Conservation (phyloP, 495 filamentous ascomycete genomes). For the Penicillium daleae region DNA sequence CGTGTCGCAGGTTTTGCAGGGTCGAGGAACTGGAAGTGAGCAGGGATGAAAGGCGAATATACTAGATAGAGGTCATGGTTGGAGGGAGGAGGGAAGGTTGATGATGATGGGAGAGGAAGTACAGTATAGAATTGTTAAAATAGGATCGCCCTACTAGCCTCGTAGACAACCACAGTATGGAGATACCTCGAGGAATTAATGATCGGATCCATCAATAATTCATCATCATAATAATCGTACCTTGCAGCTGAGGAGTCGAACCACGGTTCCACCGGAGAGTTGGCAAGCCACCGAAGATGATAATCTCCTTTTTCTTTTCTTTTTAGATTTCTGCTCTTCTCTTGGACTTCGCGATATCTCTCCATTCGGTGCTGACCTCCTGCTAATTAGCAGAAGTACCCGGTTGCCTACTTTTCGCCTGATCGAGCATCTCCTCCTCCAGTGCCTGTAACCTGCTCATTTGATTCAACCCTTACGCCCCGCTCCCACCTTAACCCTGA, state of each 20-base stretch:
- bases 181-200: background rate
- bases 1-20: background rate
- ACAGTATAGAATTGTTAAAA: background rate
- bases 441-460: background rate
- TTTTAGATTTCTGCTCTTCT: background rate
- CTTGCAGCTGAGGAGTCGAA: conserved; percentile 23
- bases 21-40: background rate
- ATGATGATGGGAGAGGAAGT: background rate
- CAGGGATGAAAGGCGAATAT: background rate
- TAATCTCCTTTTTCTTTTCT: conserved; percentile 5
- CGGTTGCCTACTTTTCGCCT: background rate
- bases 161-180: too few species aligned
- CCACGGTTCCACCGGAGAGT: conserved; percentile 17
- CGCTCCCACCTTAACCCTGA: background rate
- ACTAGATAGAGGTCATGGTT: background rate
- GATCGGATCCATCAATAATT: background rate
- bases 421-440: background rate
- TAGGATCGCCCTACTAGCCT: too few species aligned
- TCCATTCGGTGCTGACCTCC: too few species aligned
- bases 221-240: conserved; percentile 7
- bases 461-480: background rate
- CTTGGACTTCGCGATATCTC: too few species aligned
- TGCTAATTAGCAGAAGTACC: too few species aligned
- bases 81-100: background rate
- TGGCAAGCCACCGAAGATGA: conserved; percentile 18